Percentiles rank a stretch among this genome's conserved stretches.
Conservation (phyloP, 2,329 filamentous ascomycete genomes). For the Dendrostoma leiphaemia region DNA sequence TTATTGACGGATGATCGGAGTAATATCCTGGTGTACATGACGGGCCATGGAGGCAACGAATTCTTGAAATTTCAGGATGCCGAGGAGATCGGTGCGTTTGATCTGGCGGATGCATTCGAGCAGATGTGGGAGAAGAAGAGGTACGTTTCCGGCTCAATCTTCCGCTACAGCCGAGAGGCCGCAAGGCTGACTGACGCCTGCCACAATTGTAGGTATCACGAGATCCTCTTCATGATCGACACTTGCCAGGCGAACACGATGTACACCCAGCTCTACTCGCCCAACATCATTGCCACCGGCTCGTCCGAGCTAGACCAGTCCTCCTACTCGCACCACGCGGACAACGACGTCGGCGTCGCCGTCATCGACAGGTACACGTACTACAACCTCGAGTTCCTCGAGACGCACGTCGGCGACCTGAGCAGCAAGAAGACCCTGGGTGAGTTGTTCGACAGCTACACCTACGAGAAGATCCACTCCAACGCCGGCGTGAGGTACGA, state of each 20-base stretch:
- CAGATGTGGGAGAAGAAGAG: conserved; percentile 99
- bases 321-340: conserved; percentile 95
- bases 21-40: conserved; percentile 99
- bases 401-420: conserved; percentile 82
- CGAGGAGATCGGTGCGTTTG: conserved; percentile 95
- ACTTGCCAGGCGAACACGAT: conserved; percentile 99
- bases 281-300: conserved; percentile 97
- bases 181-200: not conserved
- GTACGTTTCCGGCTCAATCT: conserved; percentile 33
- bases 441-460: conserved; percentile 94
- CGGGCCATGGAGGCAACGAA: conserved; percentile 94
- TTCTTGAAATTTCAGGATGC: conserved; percentile 98
- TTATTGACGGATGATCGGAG: conserved; percentile 91
- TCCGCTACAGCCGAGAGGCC: not conserved
- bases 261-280: conserved; percentile 97
- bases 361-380: conserved; percentile 99
- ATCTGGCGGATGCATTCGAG: conserved; percentile 94
- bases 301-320: conserved; percentile 94
- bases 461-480: conserved; percentile 90
- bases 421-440: conserved; percentile 87
- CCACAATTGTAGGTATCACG: conserved; percentile 74
- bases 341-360: conserved; percentile 95
- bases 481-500: conserved; percentile 92
- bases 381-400: conserved; percentile 96
- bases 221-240: conserved; percentile 99